A percentile compares a stretch with the other conserved stretches of the same genome.
Conservation (phyloP, 495 filamentous ascomycete genomes). For the Melanomma pulvis-pyrius region DNA sequence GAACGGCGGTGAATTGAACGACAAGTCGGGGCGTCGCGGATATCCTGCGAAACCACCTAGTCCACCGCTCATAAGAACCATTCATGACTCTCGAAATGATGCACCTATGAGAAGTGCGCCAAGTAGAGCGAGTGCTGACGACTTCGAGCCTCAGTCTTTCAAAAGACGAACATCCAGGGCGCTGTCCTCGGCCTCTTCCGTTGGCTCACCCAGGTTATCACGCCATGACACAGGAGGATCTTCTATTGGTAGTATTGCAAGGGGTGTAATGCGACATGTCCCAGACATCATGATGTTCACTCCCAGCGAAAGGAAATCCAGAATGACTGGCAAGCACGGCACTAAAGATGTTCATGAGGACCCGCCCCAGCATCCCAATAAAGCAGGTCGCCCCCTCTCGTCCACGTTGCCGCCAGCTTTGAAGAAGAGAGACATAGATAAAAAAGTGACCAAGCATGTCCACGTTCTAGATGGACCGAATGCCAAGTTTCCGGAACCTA, state of each 20-base stretch:
- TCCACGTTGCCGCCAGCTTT: constrained; percentile 1
- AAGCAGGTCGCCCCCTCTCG: background rate
- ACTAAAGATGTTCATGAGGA: background rate
- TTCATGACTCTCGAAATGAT: background rate
- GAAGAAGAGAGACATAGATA: background rate
- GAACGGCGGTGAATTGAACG: background rate
- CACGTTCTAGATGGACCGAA: background rate
- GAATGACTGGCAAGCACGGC: background rate
- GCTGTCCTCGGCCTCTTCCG: background rate
- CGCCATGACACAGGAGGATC: background rate
- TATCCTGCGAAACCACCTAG: background rate
- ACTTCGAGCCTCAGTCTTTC: background rate
- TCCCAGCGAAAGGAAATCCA: background rate
- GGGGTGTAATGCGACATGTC: background rate
- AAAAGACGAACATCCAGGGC: background rate
- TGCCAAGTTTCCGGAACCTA: background rate
- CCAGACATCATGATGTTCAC: constrained; percentile 12
- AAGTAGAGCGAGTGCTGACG: background rate
- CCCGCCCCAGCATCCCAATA: background rate
- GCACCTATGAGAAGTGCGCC: background rate
- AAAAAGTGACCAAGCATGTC: background rate
- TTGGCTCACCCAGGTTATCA: background rate
- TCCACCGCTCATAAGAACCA: background rate
- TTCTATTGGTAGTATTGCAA: background rate
- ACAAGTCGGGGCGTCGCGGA: background rate